These are phyloP conservation scores for Dioscorea zingiberensis DNA, from an alignment of 106 monocot species.

Conservation along the genomic window DNA sequence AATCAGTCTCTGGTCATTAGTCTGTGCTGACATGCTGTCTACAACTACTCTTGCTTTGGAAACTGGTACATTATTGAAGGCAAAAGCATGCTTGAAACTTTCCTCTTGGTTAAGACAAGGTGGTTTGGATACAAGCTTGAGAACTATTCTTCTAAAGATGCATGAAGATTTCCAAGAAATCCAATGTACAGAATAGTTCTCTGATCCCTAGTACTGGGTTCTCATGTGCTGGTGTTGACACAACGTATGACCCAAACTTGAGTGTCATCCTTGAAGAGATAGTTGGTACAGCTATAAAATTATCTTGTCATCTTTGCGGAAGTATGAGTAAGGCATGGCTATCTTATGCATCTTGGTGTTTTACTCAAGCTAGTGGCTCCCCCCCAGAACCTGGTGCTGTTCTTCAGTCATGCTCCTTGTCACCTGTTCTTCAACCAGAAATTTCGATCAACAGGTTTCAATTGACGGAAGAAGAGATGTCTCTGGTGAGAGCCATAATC, in stretches of 20 bases:
- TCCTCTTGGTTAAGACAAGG: conserved; percentile 65
- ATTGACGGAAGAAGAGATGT: conserved; percentile 67
- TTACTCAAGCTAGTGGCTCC: conserved; percentile 61
- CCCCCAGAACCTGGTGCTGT: conserved; percentile 22
- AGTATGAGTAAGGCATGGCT: conserved; percentile 84
- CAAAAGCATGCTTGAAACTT: conserved; percentile 90
- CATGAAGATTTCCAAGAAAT: conserved; percentile 39
- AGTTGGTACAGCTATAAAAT: conserved; percentile 53
- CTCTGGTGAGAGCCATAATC: conserved; percentile 46
- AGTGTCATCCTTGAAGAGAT: conserved; percentile 59
- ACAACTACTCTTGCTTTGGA: conserved; percentile 18
- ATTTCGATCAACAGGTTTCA: conserved; percentile 43
- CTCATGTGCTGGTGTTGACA: conserved; percentile 7
- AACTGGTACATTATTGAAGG: conserved; percentile 36
- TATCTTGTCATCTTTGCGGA: conserved; percentile 61
- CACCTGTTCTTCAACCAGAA: conserved; percentile 60
- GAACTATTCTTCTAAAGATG: conserved; percentile 55
- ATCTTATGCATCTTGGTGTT: conserved; percentile 98
- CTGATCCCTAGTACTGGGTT: conserved; percentile 1
- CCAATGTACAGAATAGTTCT: conserved; percentile 12
- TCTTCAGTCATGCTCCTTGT: conserved; percentile 47
- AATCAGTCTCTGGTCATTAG: conserved; percentile 59
- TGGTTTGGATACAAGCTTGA: conserved; percentile 22
- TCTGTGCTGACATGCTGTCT: conserved; percentile 37
- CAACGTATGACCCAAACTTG: conserved; percentile 23